Evolutionary conservation across 352 stramenopile genomes (phyloP), one percentile per base, ranked within the genome.

Genomic region (Globisporangium viniferum): DNA sequence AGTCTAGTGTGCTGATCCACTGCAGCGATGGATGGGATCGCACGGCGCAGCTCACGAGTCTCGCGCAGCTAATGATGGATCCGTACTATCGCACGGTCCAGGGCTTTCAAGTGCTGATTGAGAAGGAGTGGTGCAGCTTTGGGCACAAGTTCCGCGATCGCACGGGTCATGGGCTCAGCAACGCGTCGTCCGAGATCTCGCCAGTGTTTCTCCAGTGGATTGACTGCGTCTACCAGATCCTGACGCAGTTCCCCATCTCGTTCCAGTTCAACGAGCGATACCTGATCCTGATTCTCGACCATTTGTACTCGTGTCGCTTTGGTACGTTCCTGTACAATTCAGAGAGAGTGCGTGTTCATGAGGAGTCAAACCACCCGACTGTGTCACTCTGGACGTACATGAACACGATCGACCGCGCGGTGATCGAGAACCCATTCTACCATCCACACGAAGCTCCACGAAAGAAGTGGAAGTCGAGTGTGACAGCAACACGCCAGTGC

Each of bases 11-110:
- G 20, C 73, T 99, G 41, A 84, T 99, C 62, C 97, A 99, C 74
- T 99, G 98, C 74, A 99, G 92, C 60, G 97, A 99, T 67, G 97
- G 97, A 4, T 99, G 98, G 98, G 98, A 99, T 62, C 86, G 93
- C 10, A 98, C 92, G 15, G 71, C 92, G n/a, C 92, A 98, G 62
- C 75, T 98, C 20, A 90, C 82, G 63, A 77, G 75, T 7, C 74
- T 97, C 9, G 78, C 90, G 3, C 77, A 97, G 71, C 63, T 98
- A 24, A 80, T 98, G 71, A 80, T 98, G 31, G 93, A 98, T 68
- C 84, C 92, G 22, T 94, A 92, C 73, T 98, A 96, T 70, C 88
- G 92, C 51, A 97, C 92, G 4, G 79, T 97, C 33, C 64, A 76
- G 24, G 92, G 91, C 1, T 97, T 97, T 53, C 72, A 92, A 31